Conservation (phyloP, 2,329 filamentous ascomycete species). For the Plectosphaerella sp. region DNA sequence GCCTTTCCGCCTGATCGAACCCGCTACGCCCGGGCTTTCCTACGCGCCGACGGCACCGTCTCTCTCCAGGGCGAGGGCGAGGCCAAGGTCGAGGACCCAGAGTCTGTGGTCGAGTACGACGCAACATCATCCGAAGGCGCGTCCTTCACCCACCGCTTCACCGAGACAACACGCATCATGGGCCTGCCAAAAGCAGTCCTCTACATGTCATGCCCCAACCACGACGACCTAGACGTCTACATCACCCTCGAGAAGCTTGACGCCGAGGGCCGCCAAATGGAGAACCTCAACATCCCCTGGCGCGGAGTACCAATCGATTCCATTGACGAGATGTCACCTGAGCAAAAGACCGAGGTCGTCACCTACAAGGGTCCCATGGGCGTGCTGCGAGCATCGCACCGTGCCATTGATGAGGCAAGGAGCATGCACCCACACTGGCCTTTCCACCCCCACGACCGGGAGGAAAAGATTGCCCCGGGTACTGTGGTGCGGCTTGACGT, state of each 20-base stretch:
- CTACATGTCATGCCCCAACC: slow-evolving; percentile 36
- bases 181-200: slow-evolving; percentile 39
- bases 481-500: slow-evolving; percentile 19
- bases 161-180: slow-evolving; percentile 31
- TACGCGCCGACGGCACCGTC: no score
- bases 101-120: no score
- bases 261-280: slow-evolving; percentile 10
- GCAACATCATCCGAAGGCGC: no score
- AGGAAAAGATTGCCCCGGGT: slow-evolving; percentile 7
- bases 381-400: slow-evolving; percentile 17
- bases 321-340: slow-evolving; percentile 17
- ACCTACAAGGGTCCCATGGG: slow-evolving; percentile 4
- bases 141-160: slow-evolving; percentile 12
- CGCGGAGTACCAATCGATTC: slow-evolving; percentile 8
- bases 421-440: slow-evolving; percentile 23
- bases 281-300: slow-evolving; percentile 21
- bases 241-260: slow-evolving; percentile 20
- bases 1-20: no score
- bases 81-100: no score
- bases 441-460: slow-evolving; percentile 1
- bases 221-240: slow-evolving; percentile 38
- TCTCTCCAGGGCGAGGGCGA: no score
- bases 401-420: slow-evolving; percentile 14
- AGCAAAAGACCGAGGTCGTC: slow-evolving; percentile 16
- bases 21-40: no score